A percentile compares a stretch with the other conserved stretches of the same genome.
Conservation (phyloP, 1,139 yeast species). For the Lodderomyces elongisporus region DNA sequence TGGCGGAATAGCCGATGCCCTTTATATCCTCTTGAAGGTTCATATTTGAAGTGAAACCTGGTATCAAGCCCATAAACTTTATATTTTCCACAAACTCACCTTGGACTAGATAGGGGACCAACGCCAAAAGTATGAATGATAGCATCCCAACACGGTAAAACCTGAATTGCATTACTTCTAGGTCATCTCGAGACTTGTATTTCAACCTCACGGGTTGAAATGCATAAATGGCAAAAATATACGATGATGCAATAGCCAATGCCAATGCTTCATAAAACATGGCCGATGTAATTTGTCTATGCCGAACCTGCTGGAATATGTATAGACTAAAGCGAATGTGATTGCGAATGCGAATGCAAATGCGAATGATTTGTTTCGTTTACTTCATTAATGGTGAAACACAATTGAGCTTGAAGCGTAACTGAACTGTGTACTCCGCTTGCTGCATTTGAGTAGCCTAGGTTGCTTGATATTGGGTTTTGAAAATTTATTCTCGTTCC, state of each 20-base stretch:
- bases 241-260: conserved; percentile 31
- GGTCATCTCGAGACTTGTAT: conserved; percentile 42
- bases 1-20: conserved; percentile 21
- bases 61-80: conserved; percentile 23
- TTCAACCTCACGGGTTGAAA: conserved; percentile 21
- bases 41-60: conserved; percentile 21
- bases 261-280: conserved; percentile 12
- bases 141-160: conserved; percentile 31
- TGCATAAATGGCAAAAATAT: conserved; percentile 36
- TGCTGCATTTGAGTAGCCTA: too few relatives aligned
- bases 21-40: conserved; percentile 19
- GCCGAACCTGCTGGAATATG: too few relatives aligned
- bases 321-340: too few relatives aligned
- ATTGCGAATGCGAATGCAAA: too few relatives aligned
- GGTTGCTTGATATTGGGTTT: too few relatives aligned
- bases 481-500: too few relatives aligned
- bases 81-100: conserved; percentile 13
- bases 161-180: conserved; percentile 33
- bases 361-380: too few relatives aligned
- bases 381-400: too few relatives aligned
- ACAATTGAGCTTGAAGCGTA: too few relatives aligned
- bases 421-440: too few relatives aligned
- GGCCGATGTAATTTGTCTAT: too few relatives aligned
- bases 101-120: conserved; percentile 20
- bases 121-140: conserved; percentile 24